Conservation (phyloP, 192 early-diverging fungal species). For the Kappamyces sp. region DNA sequence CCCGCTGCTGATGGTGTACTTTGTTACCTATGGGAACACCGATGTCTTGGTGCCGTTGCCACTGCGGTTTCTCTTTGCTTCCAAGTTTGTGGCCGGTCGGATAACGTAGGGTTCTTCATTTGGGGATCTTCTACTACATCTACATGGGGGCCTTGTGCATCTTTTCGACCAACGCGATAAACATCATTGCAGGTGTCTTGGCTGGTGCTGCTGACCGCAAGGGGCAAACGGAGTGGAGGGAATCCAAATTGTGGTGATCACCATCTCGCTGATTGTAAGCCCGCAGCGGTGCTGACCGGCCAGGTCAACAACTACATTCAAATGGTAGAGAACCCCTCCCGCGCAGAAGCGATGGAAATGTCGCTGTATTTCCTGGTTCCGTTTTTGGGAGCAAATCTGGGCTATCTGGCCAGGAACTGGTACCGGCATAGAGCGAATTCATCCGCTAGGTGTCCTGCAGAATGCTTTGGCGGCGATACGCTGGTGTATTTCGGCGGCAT, state of each 20-base stretch:
- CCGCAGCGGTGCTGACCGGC: too few relatives aligned
- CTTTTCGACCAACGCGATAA: constrained; percentile 97
- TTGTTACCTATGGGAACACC: constrained; percentile 77
- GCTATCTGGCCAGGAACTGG: constrained; percentile 85
- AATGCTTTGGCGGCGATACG: constrained; percentile 93
- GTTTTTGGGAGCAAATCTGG: constrained; percentile 79
- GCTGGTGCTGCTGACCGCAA: too few relatives aligned
- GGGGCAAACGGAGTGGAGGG: constrained; percentile 85
- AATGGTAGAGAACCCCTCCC: constrained; percentile 54
- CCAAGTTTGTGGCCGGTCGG: neutral
- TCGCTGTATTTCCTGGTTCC: constrained; percentile 89
- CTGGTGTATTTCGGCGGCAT: constrained; percentile 98
- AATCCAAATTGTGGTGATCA: constrained; percentile 88
- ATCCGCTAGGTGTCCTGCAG: constrained; percentile 68
- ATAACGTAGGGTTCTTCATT: constrained; percentile 49
- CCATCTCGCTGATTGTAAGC: constrained; percentile 58
- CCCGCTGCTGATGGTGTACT: constrained; percentile 91
- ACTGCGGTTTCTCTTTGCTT: constrained; percentile 65
- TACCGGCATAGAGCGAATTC: constrained; percentile 16
- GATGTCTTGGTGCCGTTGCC: constrained; percentile 82
- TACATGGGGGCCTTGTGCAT: constrained; percentile 84
- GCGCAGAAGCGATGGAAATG: constrained; percentile 72
- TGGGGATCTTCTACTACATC: constrained; percentile 86
- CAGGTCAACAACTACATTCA: constrained; percentile 62
- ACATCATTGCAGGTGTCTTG: constrained; percentile 88